Percentiles rank a stretch among this genome's conserved stretches.
Evolutionary conservation across 495 filamentous ascomycete genomes (phyloP).

Genomic region (Xylaria palmicola): DNA sequence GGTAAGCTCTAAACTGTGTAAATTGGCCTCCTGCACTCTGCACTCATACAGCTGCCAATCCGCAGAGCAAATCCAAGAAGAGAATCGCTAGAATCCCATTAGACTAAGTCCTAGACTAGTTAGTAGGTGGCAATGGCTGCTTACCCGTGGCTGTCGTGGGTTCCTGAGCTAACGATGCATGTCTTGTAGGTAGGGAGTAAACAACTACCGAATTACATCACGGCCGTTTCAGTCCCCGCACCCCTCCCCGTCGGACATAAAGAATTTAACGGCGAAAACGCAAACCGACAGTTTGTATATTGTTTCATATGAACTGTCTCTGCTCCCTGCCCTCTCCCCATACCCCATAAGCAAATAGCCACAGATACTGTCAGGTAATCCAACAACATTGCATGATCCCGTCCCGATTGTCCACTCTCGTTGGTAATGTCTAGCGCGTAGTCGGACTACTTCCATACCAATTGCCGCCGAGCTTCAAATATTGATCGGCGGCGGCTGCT

Average conservation of each 20-base stretch:
- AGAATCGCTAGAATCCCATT: no score
- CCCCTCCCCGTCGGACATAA: no score
- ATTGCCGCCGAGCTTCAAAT: neutral
- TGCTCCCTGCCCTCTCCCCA: no score
- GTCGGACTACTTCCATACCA: neutral
- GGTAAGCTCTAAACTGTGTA: no score
- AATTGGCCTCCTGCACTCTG: no score
- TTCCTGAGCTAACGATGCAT: neutral
- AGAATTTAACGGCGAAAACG: no score
- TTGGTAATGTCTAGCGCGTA: neutral
- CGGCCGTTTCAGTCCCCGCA: neutral
- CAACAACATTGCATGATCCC: neutral
- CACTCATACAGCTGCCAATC: no score
- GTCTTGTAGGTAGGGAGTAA: neutral
- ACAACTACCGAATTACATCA: neutral
- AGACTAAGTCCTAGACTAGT: no score
- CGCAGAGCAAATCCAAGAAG: no score
- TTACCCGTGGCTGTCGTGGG: neutral
- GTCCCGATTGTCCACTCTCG: neutral
- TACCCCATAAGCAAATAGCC: constrained; percentile 6
- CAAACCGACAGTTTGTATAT: neutral
- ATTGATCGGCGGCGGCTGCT: neutral
- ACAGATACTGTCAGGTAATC: neutral
- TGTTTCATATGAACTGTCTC: neutral
- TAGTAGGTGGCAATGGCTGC: no score